Percentiles rank a stretch among this genome's conserved stretches.
phyloP scores from a whole-genome alignment of 345 rosid species.

The Citrus reticulata region DNA sequence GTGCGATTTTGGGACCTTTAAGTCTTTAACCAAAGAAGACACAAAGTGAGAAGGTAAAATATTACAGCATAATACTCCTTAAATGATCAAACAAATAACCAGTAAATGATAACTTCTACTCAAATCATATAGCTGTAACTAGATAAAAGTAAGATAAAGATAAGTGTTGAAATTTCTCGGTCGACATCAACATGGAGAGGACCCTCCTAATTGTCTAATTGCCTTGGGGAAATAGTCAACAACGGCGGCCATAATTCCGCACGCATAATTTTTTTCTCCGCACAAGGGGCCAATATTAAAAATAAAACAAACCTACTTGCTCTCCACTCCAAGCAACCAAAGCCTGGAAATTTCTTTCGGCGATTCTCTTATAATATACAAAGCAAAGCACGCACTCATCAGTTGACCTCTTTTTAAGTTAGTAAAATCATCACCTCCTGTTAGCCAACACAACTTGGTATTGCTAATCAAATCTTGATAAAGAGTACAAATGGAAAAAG shows the following conservation, averaged over 20 bases:
- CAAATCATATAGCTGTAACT: too few relatives aligned
- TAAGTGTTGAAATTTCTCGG: too few relatives aligned
- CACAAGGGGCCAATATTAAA: neutral
- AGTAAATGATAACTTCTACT: too few relatives aligned
- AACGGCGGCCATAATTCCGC: neutral
- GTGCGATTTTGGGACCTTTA: too few relatives aligned
- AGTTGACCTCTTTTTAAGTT: neutral
- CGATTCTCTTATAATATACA: neutral
- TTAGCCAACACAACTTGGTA: neutral
- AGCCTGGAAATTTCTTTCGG: neutral
- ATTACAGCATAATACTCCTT: too few relatives aligned
- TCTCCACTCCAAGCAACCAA: conserved; percentile 10
- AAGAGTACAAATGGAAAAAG: conserved; percentile 20
- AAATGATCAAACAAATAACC: too few relatives aligned
- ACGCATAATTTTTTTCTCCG: neutral
- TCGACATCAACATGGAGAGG: too few relatives aligned
- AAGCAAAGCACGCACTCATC: neutral
- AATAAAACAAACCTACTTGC: conserved; percentile 1
- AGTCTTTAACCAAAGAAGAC: too few relatives aligned
- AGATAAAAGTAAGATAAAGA: too few relatives aligned
- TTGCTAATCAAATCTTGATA: neutral
- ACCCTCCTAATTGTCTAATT: neutral
- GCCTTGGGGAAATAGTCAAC: neutral
- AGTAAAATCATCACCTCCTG: neutral
- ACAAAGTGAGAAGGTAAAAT: too few relatives aligned